Evolutionary conservation across 2,329 filamentous ascomycete genomes (phyloP).

Genomic region (Ascocoryne sarcoides): DNA sequence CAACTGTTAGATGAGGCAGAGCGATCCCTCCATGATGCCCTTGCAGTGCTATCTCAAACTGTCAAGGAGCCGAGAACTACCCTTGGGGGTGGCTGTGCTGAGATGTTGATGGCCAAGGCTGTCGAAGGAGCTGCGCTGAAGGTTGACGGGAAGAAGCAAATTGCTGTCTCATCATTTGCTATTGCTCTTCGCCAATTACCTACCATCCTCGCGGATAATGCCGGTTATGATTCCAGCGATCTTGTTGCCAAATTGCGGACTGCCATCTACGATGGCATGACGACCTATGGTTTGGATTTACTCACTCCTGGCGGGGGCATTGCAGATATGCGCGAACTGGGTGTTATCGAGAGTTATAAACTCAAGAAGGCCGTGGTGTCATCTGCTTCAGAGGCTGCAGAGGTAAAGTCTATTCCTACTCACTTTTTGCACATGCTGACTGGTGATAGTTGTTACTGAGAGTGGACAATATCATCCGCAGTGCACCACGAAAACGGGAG

Average conservation of each 20-base stretch:
- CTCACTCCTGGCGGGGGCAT: slow-evolving; percentile 85
- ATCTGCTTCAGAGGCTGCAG: slow-evolving; percentile 90
- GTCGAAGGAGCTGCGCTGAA: slow-evolving; percentile 90
- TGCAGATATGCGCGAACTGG: slow-evolving; percentile 88
- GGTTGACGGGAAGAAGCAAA: slow-evolving; percentile 91
- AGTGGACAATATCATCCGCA: slow-evolving; percentile 96
- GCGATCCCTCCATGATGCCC: slow-evolving; percentile 87
- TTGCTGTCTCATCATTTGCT: slow-evolving; percentile 86
- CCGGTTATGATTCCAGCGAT: slow-evolving; percentile 90
- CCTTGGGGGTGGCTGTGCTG: slow-evolving; percentile 88
- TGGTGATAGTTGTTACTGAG: slow-evolving; percentile 65
- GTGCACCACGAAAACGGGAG: slow-evolving; percentile 76
- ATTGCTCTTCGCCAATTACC: slow-evolving; percentile 84
- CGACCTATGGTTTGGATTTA: slow-evolving; percentile 83
- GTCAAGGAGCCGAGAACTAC: slow-evolving; percentile 91
- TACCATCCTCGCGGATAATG: slow-evolving; percentile 95
- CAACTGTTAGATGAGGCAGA: slow-evolving; percentile 96
- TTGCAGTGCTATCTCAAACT: slow-evolving; percentile 93
- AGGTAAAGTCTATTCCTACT: slow-evolving; percentile 52
- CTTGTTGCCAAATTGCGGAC: slow-evolving; percentile 86
- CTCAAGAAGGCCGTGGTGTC: slow-evolving; percentile 96
- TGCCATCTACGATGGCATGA: slow-evolving; percentile 90
- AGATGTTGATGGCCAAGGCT: slow-evolving; percentile 99
- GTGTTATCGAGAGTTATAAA: slow-evolving; percentile 97
- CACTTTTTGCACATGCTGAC: slow-evolving; percentile 3